Conservation (phyloP, 2,329 filamentous ascomycete genomes). For the Colletotrichum sp. region DNA sequence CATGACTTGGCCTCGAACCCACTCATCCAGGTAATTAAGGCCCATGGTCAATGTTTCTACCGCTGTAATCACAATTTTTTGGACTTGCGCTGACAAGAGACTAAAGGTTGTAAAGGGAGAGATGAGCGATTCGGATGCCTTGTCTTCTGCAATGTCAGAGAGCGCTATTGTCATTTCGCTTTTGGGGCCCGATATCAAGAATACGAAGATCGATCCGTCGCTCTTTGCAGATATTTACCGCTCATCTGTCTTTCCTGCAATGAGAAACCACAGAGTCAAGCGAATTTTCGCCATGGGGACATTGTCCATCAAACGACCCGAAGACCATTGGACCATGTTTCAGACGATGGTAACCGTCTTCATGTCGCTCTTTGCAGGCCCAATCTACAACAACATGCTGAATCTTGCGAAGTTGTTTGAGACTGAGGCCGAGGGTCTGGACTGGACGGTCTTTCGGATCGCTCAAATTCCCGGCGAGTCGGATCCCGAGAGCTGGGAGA, state of each 20-base stretch:
- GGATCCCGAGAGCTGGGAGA: background rate
- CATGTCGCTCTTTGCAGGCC: background rate
- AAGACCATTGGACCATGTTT: conserved; percentile 27
- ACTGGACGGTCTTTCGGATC: conserved; percentile 34
- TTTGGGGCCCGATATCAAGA: conserved; percentile 25
- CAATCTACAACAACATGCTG: conserved; percentile 23
- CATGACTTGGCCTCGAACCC: conserved; percentile 18
- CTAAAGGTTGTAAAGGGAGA: background rate
- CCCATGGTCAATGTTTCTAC: background rate
- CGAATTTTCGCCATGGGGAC: conserved; percentile 39
- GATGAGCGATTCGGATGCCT: background rate
- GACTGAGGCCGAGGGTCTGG: conserved; percentile 23
- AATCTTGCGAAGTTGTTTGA: conserved; percentile 26
- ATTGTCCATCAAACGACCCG: conserved; percentile 26
- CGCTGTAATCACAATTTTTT: too few species aligned
- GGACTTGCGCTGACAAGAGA: background rate
- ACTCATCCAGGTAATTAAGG: background rate
- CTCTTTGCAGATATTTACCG: conserved; percentile 23
- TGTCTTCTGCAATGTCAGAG: background rate
- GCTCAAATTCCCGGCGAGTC: background rate
- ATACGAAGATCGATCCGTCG: background rate
- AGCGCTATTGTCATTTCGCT: conserved; percentile 26
- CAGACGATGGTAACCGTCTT: conserved; percentile 18
- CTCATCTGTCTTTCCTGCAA: conserved; percentile 24
- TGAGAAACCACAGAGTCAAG: conserved; percentile 31